Conservation (phyloP, 2,329 filamentous ascomycete genomes). For the Fusarium acutatum region DNA sequence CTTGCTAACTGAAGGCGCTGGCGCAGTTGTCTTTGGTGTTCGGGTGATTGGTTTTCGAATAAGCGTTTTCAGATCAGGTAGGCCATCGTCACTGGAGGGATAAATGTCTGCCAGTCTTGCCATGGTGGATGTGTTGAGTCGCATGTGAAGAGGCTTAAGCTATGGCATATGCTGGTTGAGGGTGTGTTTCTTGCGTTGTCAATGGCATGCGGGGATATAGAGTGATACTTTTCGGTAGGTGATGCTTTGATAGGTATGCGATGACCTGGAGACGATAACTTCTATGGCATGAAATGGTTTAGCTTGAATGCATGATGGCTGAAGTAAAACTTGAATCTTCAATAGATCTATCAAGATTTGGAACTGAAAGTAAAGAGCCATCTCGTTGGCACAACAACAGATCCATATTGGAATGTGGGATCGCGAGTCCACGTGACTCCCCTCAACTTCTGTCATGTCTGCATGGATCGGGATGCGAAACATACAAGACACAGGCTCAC, state of each 20-base stretch:
- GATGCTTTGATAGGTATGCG: conserved; percentile 10
- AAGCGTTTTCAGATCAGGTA: conserved; percentile 51
- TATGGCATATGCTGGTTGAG: not conserved
- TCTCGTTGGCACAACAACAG: conserved; percentile 27
- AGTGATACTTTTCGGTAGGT: conserved; percentile 5
- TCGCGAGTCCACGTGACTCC: conserved; percentile 16
- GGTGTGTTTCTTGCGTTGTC: not conserved
- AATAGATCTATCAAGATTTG: not conserved
- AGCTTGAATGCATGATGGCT: not conserved
- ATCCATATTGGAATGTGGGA: conserved; percentile 2
- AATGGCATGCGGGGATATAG: conserved; percentile 3
- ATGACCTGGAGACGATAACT: not conserved
- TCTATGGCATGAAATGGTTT: conserved; percentile 1
- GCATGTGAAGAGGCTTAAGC: not conserved
- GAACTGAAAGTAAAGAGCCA: not conserved
- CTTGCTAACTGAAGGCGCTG: conserved; percentile 17
- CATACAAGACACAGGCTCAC: not conserved
- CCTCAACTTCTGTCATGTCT: not conserved
- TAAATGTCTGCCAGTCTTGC: conserved; percentile 42
- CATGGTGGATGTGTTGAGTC: conserved; percentile 32
- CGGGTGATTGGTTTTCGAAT: conserved; percentile 24
- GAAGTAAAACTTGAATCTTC: conserved; percentile 9
- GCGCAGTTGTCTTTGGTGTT: conserved; percentile 20
- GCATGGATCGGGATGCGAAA: not conserved
- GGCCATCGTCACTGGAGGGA: conserved; percentile 52